phyloP scores from a whole-genome alignment of 352 stramenopile genomes.

The Globisporangium irregulare region DNA sequence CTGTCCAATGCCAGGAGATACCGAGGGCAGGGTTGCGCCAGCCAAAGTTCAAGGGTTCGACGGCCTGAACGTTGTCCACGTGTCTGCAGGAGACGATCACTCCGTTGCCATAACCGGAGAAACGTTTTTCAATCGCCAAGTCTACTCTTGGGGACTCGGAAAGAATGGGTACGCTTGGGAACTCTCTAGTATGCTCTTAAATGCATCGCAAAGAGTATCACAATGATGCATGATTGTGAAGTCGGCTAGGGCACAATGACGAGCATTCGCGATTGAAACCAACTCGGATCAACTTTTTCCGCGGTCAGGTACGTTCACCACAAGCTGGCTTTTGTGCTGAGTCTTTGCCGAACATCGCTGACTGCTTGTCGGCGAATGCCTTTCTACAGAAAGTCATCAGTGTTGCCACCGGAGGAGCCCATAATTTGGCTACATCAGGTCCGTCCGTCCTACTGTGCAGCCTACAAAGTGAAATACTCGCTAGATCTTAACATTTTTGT shows the following conservation, averaged over 20 bases:
- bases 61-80: constrained; percentile 47
- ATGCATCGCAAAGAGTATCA: not conserved
- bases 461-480: not conserved
- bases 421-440: constrained; percentile 74
- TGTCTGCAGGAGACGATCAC: constrained; percentile 67
- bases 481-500: not conserved
- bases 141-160: constrained; percentile 77
- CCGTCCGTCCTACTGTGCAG: not conserved
- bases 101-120: constrained; percentile 64
- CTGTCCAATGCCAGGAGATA: constrained; percentile 36
- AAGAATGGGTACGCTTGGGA: constrained; percentile 44
- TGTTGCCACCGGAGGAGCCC: constrained; percentile 46
- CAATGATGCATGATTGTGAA: constrained; percentile 16
- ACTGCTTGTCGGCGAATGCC: not conserved
- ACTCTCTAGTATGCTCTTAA: not conserved
- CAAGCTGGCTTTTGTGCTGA: not conserved
- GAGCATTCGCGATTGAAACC: constrained; percentile 48
- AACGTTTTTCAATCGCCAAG: constrained; percentile 64
- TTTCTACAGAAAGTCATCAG: constrained; percentile 64
- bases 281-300: constrained; percentile 67
- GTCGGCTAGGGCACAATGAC: constrained; percentile 68
- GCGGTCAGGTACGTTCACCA: constrained; percentile 36
- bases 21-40: constrained; percentile 32
- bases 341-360: not conserved
- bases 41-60: constrained; percentile 41